phyloP scores from a whole-genome alignment of 2,329 filamentous ascomycete genomes.

The Daldinia sp. region DNA sequence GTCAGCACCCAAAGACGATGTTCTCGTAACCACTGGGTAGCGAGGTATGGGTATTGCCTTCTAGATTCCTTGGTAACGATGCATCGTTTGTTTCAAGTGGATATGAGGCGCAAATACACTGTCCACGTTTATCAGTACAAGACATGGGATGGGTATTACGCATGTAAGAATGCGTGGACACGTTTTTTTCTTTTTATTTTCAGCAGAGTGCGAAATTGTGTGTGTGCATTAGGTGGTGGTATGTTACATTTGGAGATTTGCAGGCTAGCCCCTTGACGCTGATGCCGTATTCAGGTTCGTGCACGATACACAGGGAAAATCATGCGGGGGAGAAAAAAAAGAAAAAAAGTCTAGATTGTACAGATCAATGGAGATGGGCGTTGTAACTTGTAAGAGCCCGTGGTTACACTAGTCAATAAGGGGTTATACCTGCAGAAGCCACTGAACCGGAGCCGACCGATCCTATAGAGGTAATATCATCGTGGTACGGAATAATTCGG shows the following conservation, averaged over 20 bases:
- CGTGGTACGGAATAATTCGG: not conserved
- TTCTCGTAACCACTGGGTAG: not conserved
- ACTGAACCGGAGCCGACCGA: conserved; percentile 11
- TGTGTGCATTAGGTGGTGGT: not conserved
- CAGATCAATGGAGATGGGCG: not conserved
- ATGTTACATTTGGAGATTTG: not conserved
- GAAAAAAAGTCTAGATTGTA: not conserved
- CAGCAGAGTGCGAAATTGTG: not conserved
- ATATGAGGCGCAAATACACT: not conserved
- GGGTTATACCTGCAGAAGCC: not conserved
- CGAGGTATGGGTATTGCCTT: not conserved
- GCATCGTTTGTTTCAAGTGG: not conserved
- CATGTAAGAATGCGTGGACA: not conserved
- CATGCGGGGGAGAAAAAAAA: not conserved
- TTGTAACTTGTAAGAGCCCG: not conserved
- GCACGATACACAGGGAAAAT: not conserved
- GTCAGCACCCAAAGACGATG: not conserved
- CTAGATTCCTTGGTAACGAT: not conserved
- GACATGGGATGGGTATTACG: not conserved
- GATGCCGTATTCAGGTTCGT: not conserved
- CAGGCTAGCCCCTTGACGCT: not conserved
- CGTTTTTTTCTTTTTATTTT: not conserved
- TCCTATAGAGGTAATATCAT: not conserved
- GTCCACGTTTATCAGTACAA: not conserved
- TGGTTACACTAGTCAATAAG: not conserved